phyloP scores from a whole-genome alignment of 2,329 filamentous ascomycete genomes.

The Ramularia endophylla region DNA sequence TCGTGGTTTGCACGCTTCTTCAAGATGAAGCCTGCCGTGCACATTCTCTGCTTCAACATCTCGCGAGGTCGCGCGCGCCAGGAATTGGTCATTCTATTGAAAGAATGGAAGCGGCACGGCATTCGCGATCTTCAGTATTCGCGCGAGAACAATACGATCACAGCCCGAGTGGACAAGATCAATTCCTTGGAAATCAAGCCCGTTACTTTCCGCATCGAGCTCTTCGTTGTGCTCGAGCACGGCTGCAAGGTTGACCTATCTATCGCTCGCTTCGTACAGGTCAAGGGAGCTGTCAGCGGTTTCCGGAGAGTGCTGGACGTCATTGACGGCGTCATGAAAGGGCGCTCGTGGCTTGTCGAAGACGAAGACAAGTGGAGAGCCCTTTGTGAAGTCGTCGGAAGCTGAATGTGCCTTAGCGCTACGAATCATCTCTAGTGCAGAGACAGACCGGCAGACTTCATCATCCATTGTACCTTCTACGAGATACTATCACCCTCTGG shows the following conservation, averaged over 20 bases:
- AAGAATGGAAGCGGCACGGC: conserved; percentile 71
- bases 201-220: conserved; percentile 79
- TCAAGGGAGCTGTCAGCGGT: conserved; percentile 83
- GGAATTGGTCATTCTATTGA: conserved; percentile 68
- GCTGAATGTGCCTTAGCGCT: conserved; percentile 9
- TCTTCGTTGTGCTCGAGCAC: conserved; percentile 85
- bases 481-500: no score
- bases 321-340: conserved; percentile 61
- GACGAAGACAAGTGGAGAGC: conserved; percentile 43
- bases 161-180: conserved; percentile 65
- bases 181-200: conserved; percentile 82
- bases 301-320: conserved; percentile 79
- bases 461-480: conserved; percentile 1
- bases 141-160: conserved; percentile 71
- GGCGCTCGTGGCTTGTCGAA: conserved; percentile 60
- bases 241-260: conserved; percentile 69
- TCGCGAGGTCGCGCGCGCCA: conserved; percentile 68
- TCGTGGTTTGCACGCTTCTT: conserved; percentile 89
- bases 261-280: conserved; percentile 80
- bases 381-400: conserved; percentile 37
- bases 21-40: conserved; percentile 75
- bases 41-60: conserved; percentile 68
- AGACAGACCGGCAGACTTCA: not conserved
- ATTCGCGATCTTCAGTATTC: conserved; percentile 73
- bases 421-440: no score